A percentile compares a stretch with the other conserved stretches of the same genome.
These are phyloP conservation scores for Tulasnella sp. DNA, from an alignment of 768 basidiomycete genomes.

Conservation along the genomic window DNA sequence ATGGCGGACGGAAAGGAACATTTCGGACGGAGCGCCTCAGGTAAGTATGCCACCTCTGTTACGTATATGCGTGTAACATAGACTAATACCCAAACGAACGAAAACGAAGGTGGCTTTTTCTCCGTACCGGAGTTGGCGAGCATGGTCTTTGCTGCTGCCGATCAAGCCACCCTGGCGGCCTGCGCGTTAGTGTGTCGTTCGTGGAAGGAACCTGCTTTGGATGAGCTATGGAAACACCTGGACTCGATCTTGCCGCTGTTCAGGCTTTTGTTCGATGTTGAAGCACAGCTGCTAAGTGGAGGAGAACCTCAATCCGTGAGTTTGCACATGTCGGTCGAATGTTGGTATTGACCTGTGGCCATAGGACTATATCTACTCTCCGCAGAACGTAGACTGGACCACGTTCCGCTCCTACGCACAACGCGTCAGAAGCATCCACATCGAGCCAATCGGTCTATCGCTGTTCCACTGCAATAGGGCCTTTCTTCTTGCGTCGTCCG, in stretches of 20 bases:
- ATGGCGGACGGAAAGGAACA: not conserved
- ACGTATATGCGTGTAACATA: not conserved
- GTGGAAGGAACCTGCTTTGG: not conserved
- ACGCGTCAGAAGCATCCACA: not conserved
- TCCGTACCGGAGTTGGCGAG: not conserved
- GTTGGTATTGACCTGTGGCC: too few species aligned
- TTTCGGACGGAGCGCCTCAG: not conserved
- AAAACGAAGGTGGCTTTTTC: not conserved
- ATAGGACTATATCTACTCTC: too few species aligned
- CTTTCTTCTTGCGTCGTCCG: not conserved
- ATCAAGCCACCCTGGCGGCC: not conserved
- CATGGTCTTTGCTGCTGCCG: not conserved
- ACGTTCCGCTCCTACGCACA: not conserved
- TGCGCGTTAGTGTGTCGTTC: not conserved
- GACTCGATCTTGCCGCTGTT: not conserved
- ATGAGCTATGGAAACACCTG: not conserved
- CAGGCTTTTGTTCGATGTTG: not conserved
- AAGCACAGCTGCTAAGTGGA: not conserved
- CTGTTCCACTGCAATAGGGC: not conserved
- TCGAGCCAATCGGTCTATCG: not conserved
- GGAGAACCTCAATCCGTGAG: not conserved
- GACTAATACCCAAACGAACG: not conserved
- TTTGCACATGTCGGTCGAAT: too few species aligned
- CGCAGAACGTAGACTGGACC: not conserved
- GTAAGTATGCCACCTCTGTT: not conserved